Base-by-base conservation (phyloP, 139 green algal species). In the Closterium sp. region DNA sequence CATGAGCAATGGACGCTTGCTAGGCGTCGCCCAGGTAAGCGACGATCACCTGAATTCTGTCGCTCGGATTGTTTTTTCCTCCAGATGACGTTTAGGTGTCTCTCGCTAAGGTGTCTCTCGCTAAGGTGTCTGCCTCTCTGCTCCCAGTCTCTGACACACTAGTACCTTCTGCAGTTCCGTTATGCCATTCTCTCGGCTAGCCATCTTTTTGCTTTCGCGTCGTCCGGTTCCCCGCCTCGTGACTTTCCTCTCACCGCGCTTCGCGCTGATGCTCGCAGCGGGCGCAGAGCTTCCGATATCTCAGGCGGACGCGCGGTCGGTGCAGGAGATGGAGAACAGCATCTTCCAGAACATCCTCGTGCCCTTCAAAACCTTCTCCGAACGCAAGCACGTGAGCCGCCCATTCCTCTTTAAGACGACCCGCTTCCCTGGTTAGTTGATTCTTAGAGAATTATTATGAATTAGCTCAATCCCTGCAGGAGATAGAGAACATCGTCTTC, bases 351-450 rank as follows among this genome's bases (percentile, higher is more conserved):
- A 33, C 83, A 32, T 86, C 30, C 83, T 86, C 30, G 30, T 86
- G 83, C 83, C 83, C 1, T 86, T 86, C 83, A 86, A 86, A 9
- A 86, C 83, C 30, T 86, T 86, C 83, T 32, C 83, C 81, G 81
- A 85, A 85, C 81, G 81, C 81, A 85, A 85, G 81, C n/a, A 85
- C 16, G 83, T 86, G n/a, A 32, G 81, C 30, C 0, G 3, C 25
- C 28, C 6, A 34, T 34, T 1, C 4, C 4, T 85, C 25, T 16
- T 28, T 9, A 69, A 69, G 43, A 25, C 43, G 43, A 69, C 16
- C 7, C 43, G 55, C 55, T 28, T 76, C 55, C 55, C 55, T 28
- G 12, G 16, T 25, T 16, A 28, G 23, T 76, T 12, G 25, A 76
- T 25, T 3, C 16, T 19, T 16, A 76, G 25, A 28, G 23, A 32